Evolutionary conservation across 2,329 filamentous ascomycete species (phyloP).

Genomic region (Xylariaceae sp.): DNA sequence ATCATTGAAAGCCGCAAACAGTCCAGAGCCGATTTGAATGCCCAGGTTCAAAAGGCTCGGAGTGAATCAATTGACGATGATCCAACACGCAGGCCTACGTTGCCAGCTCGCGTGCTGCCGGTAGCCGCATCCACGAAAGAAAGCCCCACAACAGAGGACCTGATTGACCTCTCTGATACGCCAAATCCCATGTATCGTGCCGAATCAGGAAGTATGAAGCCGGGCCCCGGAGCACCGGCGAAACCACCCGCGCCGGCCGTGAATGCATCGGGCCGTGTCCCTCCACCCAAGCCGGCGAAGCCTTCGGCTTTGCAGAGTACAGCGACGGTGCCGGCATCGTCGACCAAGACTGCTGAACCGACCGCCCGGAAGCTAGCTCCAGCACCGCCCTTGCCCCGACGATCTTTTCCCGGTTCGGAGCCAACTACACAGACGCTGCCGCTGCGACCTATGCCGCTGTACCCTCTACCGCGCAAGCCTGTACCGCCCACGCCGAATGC

Average conservation of each 20-base stretch:
- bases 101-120: conserved; percentile 31
- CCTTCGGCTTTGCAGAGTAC: conserved; percentile 49
- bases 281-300: conserved; percentile 51
- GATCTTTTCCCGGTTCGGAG: conserved; percentile 24
- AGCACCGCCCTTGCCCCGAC: conserved; percentile 36
- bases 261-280: conserved; percentile 31
- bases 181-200: conserved; percentile 37
- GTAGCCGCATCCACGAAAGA: conserved; percentile 25
- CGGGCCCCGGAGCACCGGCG: conserved; percentile 1
- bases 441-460: conserved; percentile 36
- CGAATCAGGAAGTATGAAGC: conserved; percentile 30
- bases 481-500: conserved; percentile 39
- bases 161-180: conserved; percentile 58
- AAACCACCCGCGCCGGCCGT: conserved; percentile 27
- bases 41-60: conserved; percentile 14
- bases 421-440: conserved; percentile 20
- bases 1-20: conserved; percentile 22
- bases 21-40: conserved; percentile 5
- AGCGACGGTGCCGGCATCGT: conserved; percentile 22
- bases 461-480: conserved; percentile 39
- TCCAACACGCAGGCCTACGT: conserved; percentile 26
- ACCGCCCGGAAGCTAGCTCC: conserved; percentile 22
- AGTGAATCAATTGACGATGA: conserved; percentile 20
- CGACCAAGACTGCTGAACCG: conserved; percentile 11
- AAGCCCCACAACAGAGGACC: conserved; percentile 47